Base-by-base conservation (phyloP, 805 yeast species). In the Wickerhamomyces bovis region DNA sequence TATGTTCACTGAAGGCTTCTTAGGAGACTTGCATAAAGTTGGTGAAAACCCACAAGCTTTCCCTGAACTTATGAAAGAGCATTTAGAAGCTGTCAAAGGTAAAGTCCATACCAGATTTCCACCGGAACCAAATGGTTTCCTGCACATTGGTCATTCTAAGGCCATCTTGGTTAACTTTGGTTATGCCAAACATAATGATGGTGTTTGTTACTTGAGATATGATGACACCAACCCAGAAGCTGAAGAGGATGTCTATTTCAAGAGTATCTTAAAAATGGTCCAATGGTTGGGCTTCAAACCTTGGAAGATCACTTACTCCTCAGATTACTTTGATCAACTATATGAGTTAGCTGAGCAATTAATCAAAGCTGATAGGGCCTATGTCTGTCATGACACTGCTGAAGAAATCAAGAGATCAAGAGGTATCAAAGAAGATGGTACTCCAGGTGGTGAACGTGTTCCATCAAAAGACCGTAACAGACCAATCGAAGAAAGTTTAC, bases 211-310 rank as follows among this genome's bases (percentile, higher is more conserved):
- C 64, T 76, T 94, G 65, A 79, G 99, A 66, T 94, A 81, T 59
- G 99, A 94, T 67, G 99, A 94, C 64, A 94, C 99, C 30, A 94
- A 94, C 62, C 99, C 99, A 2, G 99, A 94, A 69, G 97, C 97
- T 40, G 99, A 94, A 70, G 97, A 94, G 57, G 97, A 89, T 56
- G 80, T 80, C 46, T 94, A 85, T 65, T 89, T 94, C 67, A 81
- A 79, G 54, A 82, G 95, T 41, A 94, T 94, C 51, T 72, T 79
- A 61, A 82, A 81, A 52, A 87, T 92, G 80, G 85, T 94, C 44
- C 75, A 76, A 50, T 94, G 99, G 99, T 76, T 94, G 51, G 99
- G 99, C 16, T 94, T 88, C 63, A 67, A 72, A 54, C 99, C 99
- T 28, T 90, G 88, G 88, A 87, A 88, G 64, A 78, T 92, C 58